phyloP scores from a whole-genome alignment of 176 grass and related monocot species.

The Cenchrus americanus region DNA sequence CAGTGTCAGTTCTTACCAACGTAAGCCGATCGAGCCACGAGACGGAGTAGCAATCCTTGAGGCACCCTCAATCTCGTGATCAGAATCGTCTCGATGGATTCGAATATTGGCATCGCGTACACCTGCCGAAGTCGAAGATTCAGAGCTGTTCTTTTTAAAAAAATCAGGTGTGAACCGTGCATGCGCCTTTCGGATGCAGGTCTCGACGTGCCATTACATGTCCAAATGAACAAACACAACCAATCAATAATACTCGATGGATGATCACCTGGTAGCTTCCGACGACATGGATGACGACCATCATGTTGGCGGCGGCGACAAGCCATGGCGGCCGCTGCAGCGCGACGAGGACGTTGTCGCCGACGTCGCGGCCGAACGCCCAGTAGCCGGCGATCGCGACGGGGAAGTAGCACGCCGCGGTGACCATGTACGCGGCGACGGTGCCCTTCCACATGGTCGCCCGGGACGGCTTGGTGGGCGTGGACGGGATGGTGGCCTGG shows the following conservation, averaged over 20 bases:
- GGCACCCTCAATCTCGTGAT: conserved; percentile 60
- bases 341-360: conserved; percentile 56
- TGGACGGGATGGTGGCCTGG: conserved; percentile 76
- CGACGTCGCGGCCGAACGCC: conserved; percentile 59
- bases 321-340: conserved; percentile 67
- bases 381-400: conserved; percentile 67
- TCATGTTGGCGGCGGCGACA: conserved; percentile 75
- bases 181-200: too few relatives aligned
- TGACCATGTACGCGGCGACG: conserved; percentile 67
- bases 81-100: conserved; percentile 61
- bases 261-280: conserved; percentile 83
- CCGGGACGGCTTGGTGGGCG: conserved; percentile 51
- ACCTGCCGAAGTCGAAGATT: conserved; percentile 42
- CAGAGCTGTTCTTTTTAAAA: too few relatives aligned
- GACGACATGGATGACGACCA: conserved; percentile 77
- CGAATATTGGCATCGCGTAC: conserved; percentile 77
- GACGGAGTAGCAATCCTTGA: conserved; percentile 51
- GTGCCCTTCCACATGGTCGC: conserved; percentile 66
- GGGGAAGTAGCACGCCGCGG: conserved; percentile 71
- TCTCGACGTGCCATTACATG: too few relatives aligned
- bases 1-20: conserved; percentile 45
- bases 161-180: too few relatives aligned
- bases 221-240: too few relatives aligned
- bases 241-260: too few relatives aligned
- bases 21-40: conserved; percentile 64